Evolutionary conservation across 2,329 filamentous ascomycete species (phyloP).

Genomic region (Tolypocladium amazonense): DNA sequence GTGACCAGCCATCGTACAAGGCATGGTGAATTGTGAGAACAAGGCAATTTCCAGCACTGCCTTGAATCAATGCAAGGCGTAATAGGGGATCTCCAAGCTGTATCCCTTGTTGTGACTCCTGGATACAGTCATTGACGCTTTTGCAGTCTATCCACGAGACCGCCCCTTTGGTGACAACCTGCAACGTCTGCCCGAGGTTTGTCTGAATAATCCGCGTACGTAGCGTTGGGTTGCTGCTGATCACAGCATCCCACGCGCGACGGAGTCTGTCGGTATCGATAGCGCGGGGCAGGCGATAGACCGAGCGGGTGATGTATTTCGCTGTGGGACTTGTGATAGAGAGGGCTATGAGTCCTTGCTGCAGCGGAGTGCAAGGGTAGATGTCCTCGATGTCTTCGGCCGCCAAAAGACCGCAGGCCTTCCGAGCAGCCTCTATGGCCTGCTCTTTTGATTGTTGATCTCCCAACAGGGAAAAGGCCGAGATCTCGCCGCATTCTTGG

Average conservation of each 20-base stretch:
- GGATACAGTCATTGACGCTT: background rate
- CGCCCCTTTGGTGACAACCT: background rate
- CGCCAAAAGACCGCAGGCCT: background rate
- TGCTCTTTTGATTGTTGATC: background rate
- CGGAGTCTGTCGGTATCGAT: constrained; percentile 4
- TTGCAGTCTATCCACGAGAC: background rate
- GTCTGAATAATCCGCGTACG: constrained; percentile 1
- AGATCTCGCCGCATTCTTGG: background rate
- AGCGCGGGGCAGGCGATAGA: constrained; percentile 4
- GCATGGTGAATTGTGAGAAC: constrained; percentile 32
- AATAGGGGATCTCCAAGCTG: constrained; percentile 28
- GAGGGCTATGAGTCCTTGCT: constrained; percentile 23
- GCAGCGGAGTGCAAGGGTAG: constrained; percentile 24
- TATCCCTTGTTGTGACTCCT: constrained; percentile 11
- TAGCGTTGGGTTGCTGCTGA: background rate
- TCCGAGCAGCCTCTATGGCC: background rate
- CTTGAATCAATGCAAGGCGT: constrained; percentile 26
- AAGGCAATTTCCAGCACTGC: constrained; percentile 23
- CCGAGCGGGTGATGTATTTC: constrained; percentile 9
- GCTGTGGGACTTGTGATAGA: constrained; percentile 10
- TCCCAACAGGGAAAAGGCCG: constrained; percentile 3
- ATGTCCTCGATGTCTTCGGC: constrained; percentile 16
- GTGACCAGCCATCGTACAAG: constrained; percentile 37
- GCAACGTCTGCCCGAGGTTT: background rate
- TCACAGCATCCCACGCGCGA: background rate